Evolutionary conservation across 2,329 filamentous ascomycete species (phyloP), one percentile per base, ranked within the genome.

Genomic region (Rhynchosporium graminicola): DNA sequence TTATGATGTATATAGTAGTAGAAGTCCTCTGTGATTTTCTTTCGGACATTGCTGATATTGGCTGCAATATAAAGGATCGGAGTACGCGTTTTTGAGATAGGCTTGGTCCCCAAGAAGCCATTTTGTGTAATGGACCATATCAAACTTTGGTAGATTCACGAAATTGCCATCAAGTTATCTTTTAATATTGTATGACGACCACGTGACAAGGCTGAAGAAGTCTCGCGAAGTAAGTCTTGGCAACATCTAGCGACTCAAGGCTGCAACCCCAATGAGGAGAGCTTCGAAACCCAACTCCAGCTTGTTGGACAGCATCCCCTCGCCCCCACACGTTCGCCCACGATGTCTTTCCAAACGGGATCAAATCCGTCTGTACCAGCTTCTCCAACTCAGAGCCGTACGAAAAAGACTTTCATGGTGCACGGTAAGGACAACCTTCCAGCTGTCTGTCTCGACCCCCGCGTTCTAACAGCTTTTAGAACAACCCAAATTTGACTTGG

Each of bases 401-500:
- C 57, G 15, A 71, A 68, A 54, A 71, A 68, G 60, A 43, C 26
- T 47, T 43, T 66, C 28, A 38, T 69, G 43, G 64, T 69, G 20
- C 59, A 57, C 50, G 68, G 68, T 69, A 64, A 52, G 55, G 15
- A 50, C n/a, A 43, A 54, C 40, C 8, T 40, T 20, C 4, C 48
- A 9, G 12, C 28, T n/a, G 7, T 1, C 28, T 40, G 31, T 7
- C 57, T 54, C 28, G 7, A 3, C 12, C 12, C 47, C 20, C 28
- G 38, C 6, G 20, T 31, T 51, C 62, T 65, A 62, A 65, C 57
- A 10, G 40, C 20, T 20, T 60, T 50, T 51, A 73, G 71, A 72
- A 36, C 68, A 84, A 6, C 93, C 94, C 9, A 97, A 94, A 74
- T 88, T 98, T 69, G 95, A 98, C 71, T 83, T 99, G 47, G 92